Evolutionary conservation across 371 early-diverging fungal species (phyloP).

Genomic region (Saksenaea oblongispora): DNA sequence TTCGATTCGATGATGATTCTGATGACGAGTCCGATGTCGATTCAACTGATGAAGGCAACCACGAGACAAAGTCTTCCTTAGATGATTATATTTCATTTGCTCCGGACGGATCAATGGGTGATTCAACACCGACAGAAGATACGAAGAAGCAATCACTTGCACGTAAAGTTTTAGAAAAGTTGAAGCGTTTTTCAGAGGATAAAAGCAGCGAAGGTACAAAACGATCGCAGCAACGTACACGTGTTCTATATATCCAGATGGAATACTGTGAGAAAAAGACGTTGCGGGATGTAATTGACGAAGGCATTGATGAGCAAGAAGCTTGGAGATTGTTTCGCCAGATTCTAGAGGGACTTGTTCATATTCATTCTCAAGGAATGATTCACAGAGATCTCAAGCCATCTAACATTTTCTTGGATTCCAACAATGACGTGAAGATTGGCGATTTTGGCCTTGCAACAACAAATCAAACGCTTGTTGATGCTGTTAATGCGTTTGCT

Average conservation of each 20-base stretch:
- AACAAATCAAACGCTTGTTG: constrained; percentile 60
- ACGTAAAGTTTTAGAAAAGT: constrained; percentile 11
- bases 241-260: constrained; percentile 94
- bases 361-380: constrained; percentile 85
- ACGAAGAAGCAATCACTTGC: constrained; percentile 2
- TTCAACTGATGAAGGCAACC: constrained; percentile 24
- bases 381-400: constrained; percentile 99
- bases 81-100: constrained; percentile 42
- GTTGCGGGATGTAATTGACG: constrained; percentile 83
- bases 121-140: neutral
- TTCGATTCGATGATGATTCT: constrained; percentile 54
- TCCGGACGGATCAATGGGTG: constrained; percentile 13
- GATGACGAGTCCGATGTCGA: constrained; percentile 47
- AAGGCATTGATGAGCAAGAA: constrained; percentile 74
- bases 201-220: constrained; percentile 29
- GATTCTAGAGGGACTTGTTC: constrained; percentile 86
- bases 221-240: constrained; percentile 35
- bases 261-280: constrained; percentile 97
- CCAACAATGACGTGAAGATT: constrained; percentile 88
- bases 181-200: constrained; percentile 8
- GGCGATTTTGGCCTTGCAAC: constrained; percentile 99
- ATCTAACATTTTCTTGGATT: constrained; percentile 92
- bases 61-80: constrained; percentile 17
- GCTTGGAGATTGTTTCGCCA: constrained; percentile 74
- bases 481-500: constrained; percentile 33